Conservation (phyloP, 495 filamentous ascomycete species). For the Tetracladium setigerum region DNA sequence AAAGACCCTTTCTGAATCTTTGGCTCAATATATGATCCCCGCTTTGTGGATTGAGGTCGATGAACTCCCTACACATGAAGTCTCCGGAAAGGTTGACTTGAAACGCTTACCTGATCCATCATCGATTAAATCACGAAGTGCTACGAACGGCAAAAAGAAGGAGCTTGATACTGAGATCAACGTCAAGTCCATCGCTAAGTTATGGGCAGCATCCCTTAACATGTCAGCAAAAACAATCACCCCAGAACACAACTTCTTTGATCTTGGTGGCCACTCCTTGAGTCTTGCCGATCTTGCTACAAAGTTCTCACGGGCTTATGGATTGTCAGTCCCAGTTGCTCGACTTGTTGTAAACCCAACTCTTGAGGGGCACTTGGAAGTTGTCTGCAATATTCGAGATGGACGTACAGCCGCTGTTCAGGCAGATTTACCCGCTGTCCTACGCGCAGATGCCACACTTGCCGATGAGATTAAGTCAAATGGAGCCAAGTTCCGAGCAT, state of each 20-base stretch:
- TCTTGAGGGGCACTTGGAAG: conserved; percentile 52
- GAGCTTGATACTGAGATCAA: conserved; percentile 30
- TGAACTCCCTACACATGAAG: conserved; percentile 54
- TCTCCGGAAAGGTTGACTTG: conserved; percentile 61
- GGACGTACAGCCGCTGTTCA: conserved; percentile 60
- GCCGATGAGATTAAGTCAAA: conserved; percentile 48
- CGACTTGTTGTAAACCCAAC: conserved; percentile 56
- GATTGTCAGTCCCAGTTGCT: conserved; percentile 53
- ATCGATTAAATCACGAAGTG: conserved; percentile 23
- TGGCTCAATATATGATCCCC: conserved; percentile 70
- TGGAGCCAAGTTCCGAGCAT: conserved; percentile 34
- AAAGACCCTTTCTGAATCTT: conserved; percentile 41
- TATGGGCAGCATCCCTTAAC: conserved; percentile 55
- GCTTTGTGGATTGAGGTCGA: conserved; percentile 55
- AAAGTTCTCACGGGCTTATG: conserved; percentile 47
- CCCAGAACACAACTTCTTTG: conserved; percentile 60
- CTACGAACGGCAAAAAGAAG: conserved; percentile 15
- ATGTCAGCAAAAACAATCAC: conserved; percentile 43
- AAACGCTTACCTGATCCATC: conserved; percentile 51
- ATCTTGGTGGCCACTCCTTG: conserved; percentile 62
- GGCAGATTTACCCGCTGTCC: conserved; percentile 52
- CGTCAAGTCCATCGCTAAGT: conserved; percentile 45
- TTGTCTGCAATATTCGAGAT: conserved; percentile 49
- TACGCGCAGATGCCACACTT: conserved; percentile 51
- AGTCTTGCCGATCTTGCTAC: conserved; percentile 58